Evolutionary conservation across 805 yeast genomes (phyloP).

Genomic region (Saccharomycopsis babjevae): DNA sequence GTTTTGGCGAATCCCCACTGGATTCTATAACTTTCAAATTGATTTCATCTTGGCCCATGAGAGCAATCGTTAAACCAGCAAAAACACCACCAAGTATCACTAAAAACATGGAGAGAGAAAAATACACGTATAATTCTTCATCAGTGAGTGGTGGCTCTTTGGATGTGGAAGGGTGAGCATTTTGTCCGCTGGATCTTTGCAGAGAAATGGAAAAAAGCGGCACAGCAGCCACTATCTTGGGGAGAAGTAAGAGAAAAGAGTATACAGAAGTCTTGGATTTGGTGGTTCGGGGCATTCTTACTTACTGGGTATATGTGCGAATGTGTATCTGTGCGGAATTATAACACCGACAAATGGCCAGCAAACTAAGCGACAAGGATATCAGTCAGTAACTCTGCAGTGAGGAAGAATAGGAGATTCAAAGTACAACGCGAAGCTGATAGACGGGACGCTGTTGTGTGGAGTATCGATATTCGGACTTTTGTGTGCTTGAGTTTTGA

Average conservation of each 20-base stretch:
- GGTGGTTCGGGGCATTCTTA: neutral
- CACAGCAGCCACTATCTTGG: constrained; percentile 10
- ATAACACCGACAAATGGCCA: too few species aligned
- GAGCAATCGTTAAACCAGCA: constrained; percentile 87
- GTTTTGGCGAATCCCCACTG: constrained; percentile 60
- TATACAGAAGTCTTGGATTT: neutral
- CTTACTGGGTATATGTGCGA: too few species aligned
- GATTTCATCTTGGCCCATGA: constrained; percentile 98
- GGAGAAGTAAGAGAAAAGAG: constrained; percentile 3
- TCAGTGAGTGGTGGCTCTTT: neutral
- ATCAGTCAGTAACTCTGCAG: too few species aligned
- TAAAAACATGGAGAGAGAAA: constrained; percentile 44
- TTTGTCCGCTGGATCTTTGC: neutral
- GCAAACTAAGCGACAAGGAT: too few species aligned
- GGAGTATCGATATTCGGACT: too few species aligned
- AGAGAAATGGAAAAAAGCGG: constrained; percentile 3
- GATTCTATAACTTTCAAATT: constrained; percentile 82
- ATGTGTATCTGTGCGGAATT: too few species aligned
- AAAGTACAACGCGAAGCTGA: too few species aligned
- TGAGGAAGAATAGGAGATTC: too few species aligned
- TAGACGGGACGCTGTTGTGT: too few species aligned
- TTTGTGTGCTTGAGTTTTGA: too few species aligned
- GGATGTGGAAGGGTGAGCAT: neutral
- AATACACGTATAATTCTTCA: constrained; percentile 35
- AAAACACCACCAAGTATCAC: constrained; percentile 82